A percentile compares a stretch with the other conserved stretches of the same genome.
Evolutionary conservation across 257 asterid species (phyloP).

Genomic region (Misopates orontium): DNA sequence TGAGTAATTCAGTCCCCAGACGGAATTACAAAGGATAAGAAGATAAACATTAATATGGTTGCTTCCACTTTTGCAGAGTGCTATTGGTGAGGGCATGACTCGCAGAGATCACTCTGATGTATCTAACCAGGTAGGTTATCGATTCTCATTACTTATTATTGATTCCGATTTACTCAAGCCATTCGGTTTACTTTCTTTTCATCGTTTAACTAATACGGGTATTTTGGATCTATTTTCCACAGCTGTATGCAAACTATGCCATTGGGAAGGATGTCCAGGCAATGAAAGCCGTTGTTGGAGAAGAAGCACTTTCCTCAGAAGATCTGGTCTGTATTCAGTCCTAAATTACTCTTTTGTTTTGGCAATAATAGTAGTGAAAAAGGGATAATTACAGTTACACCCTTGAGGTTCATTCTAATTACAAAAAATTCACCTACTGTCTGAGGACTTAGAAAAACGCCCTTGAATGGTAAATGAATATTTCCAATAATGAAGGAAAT

Average conservation of each 20-base stretch:
- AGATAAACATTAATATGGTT: slow-evolving; percentile 6
- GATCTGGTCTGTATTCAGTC: slow-evolving; percentile 56
- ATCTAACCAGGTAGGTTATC: slow-evolving; percentile 73
- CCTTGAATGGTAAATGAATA: too few species aligned
- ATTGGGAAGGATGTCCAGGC: slow-evolving; percentile 89
- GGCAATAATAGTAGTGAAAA: too few species aligned
- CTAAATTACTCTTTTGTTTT: slow-evolving; percentile 6
- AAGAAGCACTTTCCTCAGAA: slow-evolving; percentile 87
- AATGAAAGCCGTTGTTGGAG: slow-evolving; percentile 91
- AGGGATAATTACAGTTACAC: too few species aligned
- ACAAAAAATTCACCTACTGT: too few species aligned
- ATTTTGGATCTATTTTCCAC: slow-evolving; percentile 11
- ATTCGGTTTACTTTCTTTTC: background rate
- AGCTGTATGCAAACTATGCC: slow-evolving; percentile 84
- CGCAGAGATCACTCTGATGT: slow-evolving; percentile 96
- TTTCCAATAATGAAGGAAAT: too few species aligned
- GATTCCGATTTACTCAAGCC: slow-evolving; percentile 1
- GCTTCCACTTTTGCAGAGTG: slow-evolving; percentile 62
- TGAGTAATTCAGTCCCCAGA: slow-evolving; percentile 2
- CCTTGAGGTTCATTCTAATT: too few species aligned
- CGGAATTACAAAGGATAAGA: background rate
- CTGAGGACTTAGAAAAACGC: too few species aligned
- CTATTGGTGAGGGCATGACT: slow-evolving; percentile 99
- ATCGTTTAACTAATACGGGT: background rate
- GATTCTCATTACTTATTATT: background rate